A percentile compares a stretch with the other conserved stretches of the same genome.
phyloP scores from a whole-genome alignment of 2,329 filamentous ascomycete genomes.

The Coniochaeta pulveracea region DNA sequence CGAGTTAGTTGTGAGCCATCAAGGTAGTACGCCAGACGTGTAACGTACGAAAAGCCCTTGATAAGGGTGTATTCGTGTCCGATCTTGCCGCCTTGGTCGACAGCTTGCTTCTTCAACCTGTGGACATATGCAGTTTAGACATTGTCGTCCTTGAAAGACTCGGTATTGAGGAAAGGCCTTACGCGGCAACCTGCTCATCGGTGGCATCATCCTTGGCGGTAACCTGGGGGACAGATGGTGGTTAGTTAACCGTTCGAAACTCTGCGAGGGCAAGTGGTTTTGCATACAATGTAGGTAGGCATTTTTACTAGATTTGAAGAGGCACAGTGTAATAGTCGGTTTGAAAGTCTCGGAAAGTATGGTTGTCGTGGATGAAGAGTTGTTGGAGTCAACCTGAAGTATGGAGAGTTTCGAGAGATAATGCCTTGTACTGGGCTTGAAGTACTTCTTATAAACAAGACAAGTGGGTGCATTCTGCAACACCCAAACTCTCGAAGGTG shows the following conservation, averaged over 20 bases:
- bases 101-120: slow-evolving; percentile 67
- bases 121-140: no score
- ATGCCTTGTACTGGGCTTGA: background rate
- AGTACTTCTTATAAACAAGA: slow-evolving; percentile 3
- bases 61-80: slow-evolving; percentile 74
- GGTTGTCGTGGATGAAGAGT: no score
- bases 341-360: no score
- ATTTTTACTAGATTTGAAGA: slow-evolving; percentile 22
- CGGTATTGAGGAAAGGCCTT: slow-evolving; percentile 22
- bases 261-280: background rate
- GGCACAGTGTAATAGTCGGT: background rate
- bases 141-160: no score
- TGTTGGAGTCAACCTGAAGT: no score
- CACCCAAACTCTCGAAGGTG: no score
- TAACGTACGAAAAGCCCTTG: slow-evolving; percentile 81
- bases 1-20: background rate
- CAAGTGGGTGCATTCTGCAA: slow-evolving; percentile 2
- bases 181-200: slow-evolving; percentile 57
- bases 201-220: slow-evolving; percentile 65
- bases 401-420: background rate
- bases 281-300: slow-evolving; percentile 44
- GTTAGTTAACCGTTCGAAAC: background rate
- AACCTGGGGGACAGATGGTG: slow-evolving; percentile 41
- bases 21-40: background rate
- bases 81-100: slow-evolving; percentile 72